A percentile compares a stretch with the other conserved stretches of the same genome.
Evolutionary conservation across 2,329 filamentous ascomycete species (phyloP).

Genomic region (Allantophomopsis lycopodina): DNA sequence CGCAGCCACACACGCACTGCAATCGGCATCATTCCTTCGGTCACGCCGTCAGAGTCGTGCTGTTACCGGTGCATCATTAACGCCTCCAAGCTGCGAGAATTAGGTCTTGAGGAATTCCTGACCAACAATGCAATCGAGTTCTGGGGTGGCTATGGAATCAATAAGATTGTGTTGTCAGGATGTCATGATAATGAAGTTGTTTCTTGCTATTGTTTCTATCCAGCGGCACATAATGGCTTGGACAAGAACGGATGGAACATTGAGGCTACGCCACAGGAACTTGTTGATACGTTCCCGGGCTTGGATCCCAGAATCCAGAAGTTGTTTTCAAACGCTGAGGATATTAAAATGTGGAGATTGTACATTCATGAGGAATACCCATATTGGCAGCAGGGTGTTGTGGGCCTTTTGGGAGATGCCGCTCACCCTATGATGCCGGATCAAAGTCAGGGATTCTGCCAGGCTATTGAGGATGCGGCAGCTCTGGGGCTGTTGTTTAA

Average conservation of each 20-base stretch:
- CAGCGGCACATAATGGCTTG: constrained; percentile 10
- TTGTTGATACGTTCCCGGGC: constrained; percentile 3
- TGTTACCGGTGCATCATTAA: too few species aligned
- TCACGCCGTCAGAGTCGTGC: too few species aligned
- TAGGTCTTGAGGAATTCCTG: too few species aligned
- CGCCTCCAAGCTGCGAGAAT: too few species aligned
- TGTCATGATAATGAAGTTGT: too few species aligned
- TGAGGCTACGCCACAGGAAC: constrained; percentile 1
- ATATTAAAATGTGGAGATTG: constrained; percentile 2
- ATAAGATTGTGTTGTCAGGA: too few species aligned
- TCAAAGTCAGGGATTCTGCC: constrained; percentile 48
- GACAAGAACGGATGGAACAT: constrained; percentile 6
- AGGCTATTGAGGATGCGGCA: constrained; percentile 24
- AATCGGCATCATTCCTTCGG: background rate
- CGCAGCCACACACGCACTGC: background rate
- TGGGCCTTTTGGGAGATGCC: constrained; percentile 50
- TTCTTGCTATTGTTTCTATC: constrained; percentile 19
- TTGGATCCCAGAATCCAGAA: constrained; percentile 2
- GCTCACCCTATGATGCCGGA: constrained; percentile 57
- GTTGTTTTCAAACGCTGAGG: constrained; percentile 13
- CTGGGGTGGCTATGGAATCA: too few species aligned
- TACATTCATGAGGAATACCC: constrained; percentile 44
- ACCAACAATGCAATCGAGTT: too few species aligned
- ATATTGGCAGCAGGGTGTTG: constrained; percentile 33
- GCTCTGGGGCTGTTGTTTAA: constrained; percentile 19